phyloP scores from a whole-genome alignment of 208 protist species.

The Trypanosoma vivax region DNA sequence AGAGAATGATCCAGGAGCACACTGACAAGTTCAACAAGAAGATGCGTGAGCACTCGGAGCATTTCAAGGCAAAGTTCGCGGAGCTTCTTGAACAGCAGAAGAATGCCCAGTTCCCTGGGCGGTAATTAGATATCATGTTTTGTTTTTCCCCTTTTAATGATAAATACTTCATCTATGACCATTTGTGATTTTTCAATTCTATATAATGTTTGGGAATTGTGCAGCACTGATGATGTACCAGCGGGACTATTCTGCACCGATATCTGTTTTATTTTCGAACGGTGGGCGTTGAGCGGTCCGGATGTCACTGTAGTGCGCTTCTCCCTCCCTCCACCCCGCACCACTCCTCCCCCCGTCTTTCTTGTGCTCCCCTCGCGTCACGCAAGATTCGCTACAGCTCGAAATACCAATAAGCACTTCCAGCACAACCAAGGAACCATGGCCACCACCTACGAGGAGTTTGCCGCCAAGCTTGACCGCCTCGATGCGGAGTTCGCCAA shows the following conservation, averaged over 20 bases:
- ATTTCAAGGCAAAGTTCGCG: constrained; percentile 88
- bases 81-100: constrained; percentile 91
- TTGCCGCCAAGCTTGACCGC: constrained; percentile 85
- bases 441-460: constrained; percentile 81
- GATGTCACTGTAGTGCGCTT: neutral
- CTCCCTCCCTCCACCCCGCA: neutral
- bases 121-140: constrained; percentile 37
- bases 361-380: neutral
- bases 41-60: constrained; percentile 87
- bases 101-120: constrained; percentile 84
- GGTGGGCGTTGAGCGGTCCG: no score
- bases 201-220: no score
- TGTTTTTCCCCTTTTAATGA: neutral
- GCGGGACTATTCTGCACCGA: no score
- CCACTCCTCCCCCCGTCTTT: neutral
- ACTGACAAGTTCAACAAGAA: constrained; percentile 92
- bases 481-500: constrained; percentile 86
- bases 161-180: no score
- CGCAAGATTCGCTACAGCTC: neutral
- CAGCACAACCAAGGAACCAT: neutral
- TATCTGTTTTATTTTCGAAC: no score
- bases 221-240: no score
- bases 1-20: constrained; percentile 91
- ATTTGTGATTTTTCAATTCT: no score
- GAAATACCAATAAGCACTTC: neutral